Evolutionary conservation across 2,329 filamentous ascomycete genomes (phyloP).

Genomic region (Claviceps fusiformis): DNA sequence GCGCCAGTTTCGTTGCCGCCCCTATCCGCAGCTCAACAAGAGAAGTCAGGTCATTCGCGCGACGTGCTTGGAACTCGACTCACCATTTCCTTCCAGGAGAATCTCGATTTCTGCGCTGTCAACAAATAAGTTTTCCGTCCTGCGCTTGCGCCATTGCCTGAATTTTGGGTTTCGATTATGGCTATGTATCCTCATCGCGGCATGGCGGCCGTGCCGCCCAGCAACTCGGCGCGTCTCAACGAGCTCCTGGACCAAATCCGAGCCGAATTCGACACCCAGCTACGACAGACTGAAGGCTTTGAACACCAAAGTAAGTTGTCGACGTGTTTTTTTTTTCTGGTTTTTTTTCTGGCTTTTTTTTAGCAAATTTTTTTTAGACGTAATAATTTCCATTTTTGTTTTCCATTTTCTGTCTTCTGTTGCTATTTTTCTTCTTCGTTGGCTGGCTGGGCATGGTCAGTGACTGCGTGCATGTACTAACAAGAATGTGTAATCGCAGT

Average conservation of each 20-base stretch:
- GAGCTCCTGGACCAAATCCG: conserved; percentile 88
- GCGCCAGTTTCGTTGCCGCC: not conserved
- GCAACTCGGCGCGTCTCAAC: conserved; percentile 54
- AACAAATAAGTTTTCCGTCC: not conserved
- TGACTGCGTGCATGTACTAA: not conserved
- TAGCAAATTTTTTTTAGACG: too few relatives aligned
- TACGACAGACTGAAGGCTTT: conserved; percentile 69
- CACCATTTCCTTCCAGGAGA: not conserved
- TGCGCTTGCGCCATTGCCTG: not conserved
- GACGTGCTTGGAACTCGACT: not conserved
- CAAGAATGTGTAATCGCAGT: conserved; percentile 39
- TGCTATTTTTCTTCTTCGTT: too few relatives aligned
- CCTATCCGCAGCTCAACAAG: not conserved
- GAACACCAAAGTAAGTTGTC: conserved; percentile 74
- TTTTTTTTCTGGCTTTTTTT: too few relatives aligned
- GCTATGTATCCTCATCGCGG: conserved; percentile 87
- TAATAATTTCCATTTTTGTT: too few relatives aligned
- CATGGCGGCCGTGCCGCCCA: conserved; percentile 56
- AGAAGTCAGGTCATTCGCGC: not conserved
- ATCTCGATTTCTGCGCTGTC: not conserved
- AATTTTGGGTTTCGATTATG: conserved; percentile 25
- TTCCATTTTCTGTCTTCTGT: not conserved
- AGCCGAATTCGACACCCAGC: conserved; percentile 78
- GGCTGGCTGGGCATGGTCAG: not conserved
- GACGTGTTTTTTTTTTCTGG: not conserved